These are phyloP conservation scores for Diophrys appendiculata DNA, from an alignment of 73 alveolate species.

Conservation along the genomic window DNA sequence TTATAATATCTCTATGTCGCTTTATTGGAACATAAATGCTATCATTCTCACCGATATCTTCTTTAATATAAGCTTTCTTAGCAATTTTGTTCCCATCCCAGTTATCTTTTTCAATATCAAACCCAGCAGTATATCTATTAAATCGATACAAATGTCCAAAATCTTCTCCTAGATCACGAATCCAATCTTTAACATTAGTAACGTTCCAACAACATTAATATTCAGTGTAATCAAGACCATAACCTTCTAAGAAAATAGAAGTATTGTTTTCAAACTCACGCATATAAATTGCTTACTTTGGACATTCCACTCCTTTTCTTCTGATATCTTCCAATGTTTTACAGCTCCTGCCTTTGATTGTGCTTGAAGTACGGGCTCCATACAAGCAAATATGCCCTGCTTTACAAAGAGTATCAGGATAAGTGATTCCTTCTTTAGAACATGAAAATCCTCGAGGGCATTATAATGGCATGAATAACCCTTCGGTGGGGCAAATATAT, in stretches of 20 bases:
- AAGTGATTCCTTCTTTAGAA: slow-evolving; percentile 64
- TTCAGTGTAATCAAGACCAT: slow-evolving; percentile 20
- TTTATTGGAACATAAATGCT: slow-evolving; percentile 22
- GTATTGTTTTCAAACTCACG: not conserved
- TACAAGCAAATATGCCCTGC: slow-evolving; percentile 76
- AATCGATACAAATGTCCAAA: not conserved
- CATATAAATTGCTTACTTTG: not conserved
- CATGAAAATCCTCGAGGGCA: slow-evolving; percentile 84
- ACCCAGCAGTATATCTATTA: slow-evolving; percentile 7
- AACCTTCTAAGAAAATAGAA: not conserved
- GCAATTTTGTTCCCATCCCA: slow-evolving; percentile 62
- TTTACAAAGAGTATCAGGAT: slow-evolving; percentile 66
- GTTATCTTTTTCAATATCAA: slow-evolving; percentile 3
- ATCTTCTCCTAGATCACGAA: slow-evolving; percentile 16
- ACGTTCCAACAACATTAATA: slow-evolving; percentile 49
- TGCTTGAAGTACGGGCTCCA: slow-evolving; percentile 64
- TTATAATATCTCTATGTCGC: slow-evolving; percentile 21
- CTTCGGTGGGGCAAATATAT: slow-evolving; percentile 68
- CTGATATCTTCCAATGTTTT: slow-evolving; percentile 31
- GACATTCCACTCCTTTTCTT: slow-evolving; percentile 20
- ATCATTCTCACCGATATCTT: slow-evolving; percentile 17
- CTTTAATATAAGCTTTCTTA: slow-evolving; percentile 23
- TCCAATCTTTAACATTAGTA: slow-evolving; percentile 20
- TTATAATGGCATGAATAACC: slow-evolving; percentile 65
- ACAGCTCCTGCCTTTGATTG: slow-evolving; percentile 48